These are phyloP conservation scores for Neocucurbitaria cava DNA, from an alignment of 2,329 filamentous ascomycete genomes.

Conservation along the genomic window DNA sequence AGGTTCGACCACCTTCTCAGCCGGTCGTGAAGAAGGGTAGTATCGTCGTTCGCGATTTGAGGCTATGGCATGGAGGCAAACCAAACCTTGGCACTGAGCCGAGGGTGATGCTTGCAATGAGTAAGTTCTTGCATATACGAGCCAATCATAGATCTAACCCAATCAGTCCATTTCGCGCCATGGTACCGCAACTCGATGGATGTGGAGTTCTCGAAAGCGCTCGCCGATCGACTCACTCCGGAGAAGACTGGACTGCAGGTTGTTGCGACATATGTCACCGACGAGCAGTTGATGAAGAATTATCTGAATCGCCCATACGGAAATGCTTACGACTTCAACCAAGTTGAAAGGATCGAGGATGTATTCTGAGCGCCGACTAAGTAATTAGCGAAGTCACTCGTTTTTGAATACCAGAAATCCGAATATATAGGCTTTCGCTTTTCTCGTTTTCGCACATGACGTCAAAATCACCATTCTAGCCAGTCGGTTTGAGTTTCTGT, in stretches of 20 bases:
- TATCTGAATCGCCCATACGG: conserved; percentile 67
- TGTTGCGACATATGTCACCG: conserved; percentile 58
- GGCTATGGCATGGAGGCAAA: conserved; percentile 60
- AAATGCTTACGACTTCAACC: conserved; percentile 68
- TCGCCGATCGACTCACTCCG: conserved; percentile 55
- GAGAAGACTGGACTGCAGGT: conserved; percentile 55
- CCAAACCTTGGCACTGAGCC: conserved; percentile 54
- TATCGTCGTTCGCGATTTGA: conserved; percentile 56
- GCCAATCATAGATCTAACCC: conserved; percentile 2
- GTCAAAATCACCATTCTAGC: conserved; percentile 12
- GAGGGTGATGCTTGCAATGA: conserved; percentile 55
- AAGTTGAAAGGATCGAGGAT: conserved; percentile 45
- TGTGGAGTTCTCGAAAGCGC: conserved; percentile 60
- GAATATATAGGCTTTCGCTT: neutral
- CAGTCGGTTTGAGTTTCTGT: neutral
- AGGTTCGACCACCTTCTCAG: conserved; percentile 29
- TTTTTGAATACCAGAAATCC: neutral
- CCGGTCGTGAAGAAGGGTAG: conserved; percentile 52
- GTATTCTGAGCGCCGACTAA: conserved; percentile 22
- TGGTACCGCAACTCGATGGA: conserved; percentile 67
- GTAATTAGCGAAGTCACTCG: neutral
- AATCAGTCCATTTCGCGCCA: conserved; percentile 58
- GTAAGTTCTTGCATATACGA: conserved; percentile 19
- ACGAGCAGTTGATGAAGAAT: conserved; percentile 51
- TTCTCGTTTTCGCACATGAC: neutral